Percentiles rank a stretch among this genome's conserved stretches.
Evolutionary conservation across 345 rosid species (phyloP).

Genomic region (Lepidium aucheri): DNA sequence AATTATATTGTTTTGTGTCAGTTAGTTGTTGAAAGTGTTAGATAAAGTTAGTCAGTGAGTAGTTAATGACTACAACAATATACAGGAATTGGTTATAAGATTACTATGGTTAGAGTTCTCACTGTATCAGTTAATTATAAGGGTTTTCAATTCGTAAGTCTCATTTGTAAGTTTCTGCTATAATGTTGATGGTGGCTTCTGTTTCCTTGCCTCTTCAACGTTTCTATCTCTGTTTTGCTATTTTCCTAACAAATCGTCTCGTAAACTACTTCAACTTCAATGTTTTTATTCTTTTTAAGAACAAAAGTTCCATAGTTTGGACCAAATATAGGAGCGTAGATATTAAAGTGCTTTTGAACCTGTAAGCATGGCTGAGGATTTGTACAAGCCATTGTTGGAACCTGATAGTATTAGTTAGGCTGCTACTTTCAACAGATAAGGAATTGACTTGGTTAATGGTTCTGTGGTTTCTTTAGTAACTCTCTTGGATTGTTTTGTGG

Average conservation of each 20-base stretch:
- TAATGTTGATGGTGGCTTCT: background rate
- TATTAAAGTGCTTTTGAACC: slow-evolving; percentile 15
- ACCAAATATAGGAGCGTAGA: background rate
- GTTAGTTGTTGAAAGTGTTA: background rate
- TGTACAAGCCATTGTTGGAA: slow-evolving; percentile 63
- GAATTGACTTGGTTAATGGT: slow-evolving; percentile 63
- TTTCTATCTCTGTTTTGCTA: too few relatives aligned
- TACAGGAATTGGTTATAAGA: background rate
- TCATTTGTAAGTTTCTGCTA: background rate
- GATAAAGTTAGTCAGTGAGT: background rate
- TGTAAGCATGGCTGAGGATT: slow-evolving; percentile 59
- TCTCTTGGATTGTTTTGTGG: background rate
- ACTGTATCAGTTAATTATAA: background rate
- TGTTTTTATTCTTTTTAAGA: background rate
- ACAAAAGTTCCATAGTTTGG: background rate
- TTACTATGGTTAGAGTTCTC: background rate
- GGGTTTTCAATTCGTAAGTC: background rate
- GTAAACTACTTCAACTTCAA: too few relatives aligned
- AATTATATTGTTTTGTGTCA: background rate
- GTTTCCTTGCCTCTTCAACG: too few relatives aligned
- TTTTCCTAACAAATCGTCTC: too few relatives aligned
- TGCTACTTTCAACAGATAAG: slow-evolving; percentile 48
- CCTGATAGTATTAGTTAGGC: too few relatives aligned
- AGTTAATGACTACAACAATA: background rate
- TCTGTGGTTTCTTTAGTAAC: background rate